Evolutionary conservation across 352 stramenopile genomes (phyloP), one percentile per base, ranked within the genome.

Genomic region (Stephanocyclus meneghinianus): DNA sequence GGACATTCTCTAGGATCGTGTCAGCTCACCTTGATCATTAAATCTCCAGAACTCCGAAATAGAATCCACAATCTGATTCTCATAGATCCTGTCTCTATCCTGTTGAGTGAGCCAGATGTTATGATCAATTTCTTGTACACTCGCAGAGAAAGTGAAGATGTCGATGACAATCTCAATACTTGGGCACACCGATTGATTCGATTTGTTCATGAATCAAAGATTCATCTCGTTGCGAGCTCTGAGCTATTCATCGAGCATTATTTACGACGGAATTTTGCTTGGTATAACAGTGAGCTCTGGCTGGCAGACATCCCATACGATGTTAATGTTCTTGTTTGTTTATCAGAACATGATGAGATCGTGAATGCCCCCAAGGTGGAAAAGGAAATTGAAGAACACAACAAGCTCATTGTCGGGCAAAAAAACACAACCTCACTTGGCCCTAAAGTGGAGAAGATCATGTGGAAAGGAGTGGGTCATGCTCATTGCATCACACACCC

Each of bases 251-350:
- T 92, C 45, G 81, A 92, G 55, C 73, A 89, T 68, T 94, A 93
- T 64, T 64, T 94, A 10, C 73, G 89, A 59, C 61, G 91, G 53
- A 85, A 94, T 55, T 95, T 95, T 83, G 82, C 78, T 16, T 95
- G 90, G 89, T 94, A 94, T 71, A 93, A 94, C 56, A 88, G 73
- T 45, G 89, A 94, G 81, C 73, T 95, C 30, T 94, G 86, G 86
- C 69, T 94, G 37, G 78, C 92, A 48, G 87, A 94, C 71, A 68
- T 94, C n/a, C 74, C 83, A 0, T 26, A 9, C 3, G 6, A 83
- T 62, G 74, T 85, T 1, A 77, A 84, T 32, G 69, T 93, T 13
- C 35, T 91, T 0, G 72, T 95, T 4, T 83, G 62, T 53, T 40
- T 93, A 32, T 80, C 87, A 15, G 76, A 87, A 64, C 37, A 83